Base-by-base conservation (phyloP, 192 early-diverging fungal genomes). In the Mortierella alpina region DNA sequence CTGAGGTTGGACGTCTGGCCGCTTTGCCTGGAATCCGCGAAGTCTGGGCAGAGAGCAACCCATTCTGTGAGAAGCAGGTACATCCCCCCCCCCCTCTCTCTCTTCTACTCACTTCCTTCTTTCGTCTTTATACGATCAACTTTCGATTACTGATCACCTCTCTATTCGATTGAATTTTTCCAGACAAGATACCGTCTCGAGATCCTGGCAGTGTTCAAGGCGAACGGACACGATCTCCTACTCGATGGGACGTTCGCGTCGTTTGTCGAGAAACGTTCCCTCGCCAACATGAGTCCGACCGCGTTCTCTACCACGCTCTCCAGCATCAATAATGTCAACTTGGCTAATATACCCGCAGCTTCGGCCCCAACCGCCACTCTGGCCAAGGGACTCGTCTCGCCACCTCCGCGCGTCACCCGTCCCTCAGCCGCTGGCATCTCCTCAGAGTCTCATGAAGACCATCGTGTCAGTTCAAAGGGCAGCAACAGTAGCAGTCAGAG, bases 41-140 rank as follows among this genome's bases (percentile, higher is more conserved):
- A 42, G 73, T 90, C 22, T 88, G 84, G 84, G 76, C 87, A 0
- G 82, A 84, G n/a, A 84, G 74, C 20, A 90, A 90, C 46, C 89
- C 89, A 22, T 90, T 88, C 52, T 83, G 85, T 41, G 22, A 64
- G 14, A 45, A 57, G 18, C 85, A 88, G 86, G 88, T 85, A 68
- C n/a, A 15, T 47, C n/a, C n/a, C n/a, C n/a, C n/a, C n/a, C n/a
- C n/a, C n/a, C n/a, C 55, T 68, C 17, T 58, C 14, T 51, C 7
- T 50, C 51, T 57, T 65, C 53, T 15, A 20, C 18, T 7, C 20
- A 48, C 39, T 75, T 70, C 14, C 17, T 48, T 68, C 58, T 48
- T 64, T 55, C 14, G 59, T 61, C 58, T 51, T 59, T 66, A n/a
- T 52, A 55, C 17, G 5, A 14, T 64, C n/a, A 6, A 40, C 22